Conservation (phyloP, 2,329 filamentous ascomycete genomes). For the Trichoderma koningiopsis region DNA sequence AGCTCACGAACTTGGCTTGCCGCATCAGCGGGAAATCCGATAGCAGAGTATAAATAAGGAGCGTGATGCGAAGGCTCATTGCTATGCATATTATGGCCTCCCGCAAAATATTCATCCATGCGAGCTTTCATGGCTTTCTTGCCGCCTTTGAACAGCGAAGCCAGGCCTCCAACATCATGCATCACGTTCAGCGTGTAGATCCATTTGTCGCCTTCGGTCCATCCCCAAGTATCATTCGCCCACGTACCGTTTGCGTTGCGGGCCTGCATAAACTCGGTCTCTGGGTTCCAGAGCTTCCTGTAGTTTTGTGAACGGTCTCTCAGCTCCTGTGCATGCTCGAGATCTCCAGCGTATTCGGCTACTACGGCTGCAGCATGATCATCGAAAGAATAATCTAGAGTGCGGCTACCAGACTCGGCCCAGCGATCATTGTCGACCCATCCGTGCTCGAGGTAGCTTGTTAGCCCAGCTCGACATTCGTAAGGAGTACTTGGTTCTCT, state of each 20-base stretch:
- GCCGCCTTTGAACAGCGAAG: constrained; percentile 43
- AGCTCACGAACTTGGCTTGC: constrained; percentile 40
- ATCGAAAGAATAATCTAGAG: constrained; percentile 51
- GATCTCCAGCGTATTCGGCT: constrained; percentile 41
- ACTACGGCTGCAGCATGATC: constrained; percentile 49
- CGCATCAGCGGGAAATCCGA: constrained; percentile 44
- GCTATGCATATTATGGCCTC: constrained; percentile 49
- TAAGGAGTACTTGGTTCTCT: constrained; percentile 49
- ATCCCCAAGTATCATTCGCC: constrained; percentile 47
- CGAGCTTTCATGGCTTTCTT: constrained; percentile 42
- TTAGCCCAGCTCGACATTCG: constrained; percentile 49
- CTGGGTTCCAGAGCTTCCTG: constrained; percentile 45
- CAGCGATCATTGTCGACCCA: constrained; percentile 52
- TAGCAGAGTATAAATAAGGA: constrained; percentile 48
- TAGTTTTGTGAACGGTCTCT: constrained; percentile 45
- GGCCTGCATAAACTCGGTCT: constrained; percentile 51
- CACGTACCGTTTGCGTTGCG: constrained; percentile 50
- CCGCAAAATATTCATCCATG: constrained; percentile 49
- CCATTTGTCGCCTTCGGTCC: constrained; percentile 54
- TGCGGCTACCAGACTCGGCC: constrained; percentile 50
- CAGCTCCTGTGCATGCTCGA: constrained; percentile 37
- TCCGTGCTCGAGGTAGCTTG: constrained; percentile 46
- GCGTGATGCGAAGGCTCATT: constrained; percentile 53
- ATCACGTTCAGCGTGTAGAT: constrained; percentile 54
- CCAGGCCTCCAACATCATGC: constrained; percentile 48